Percentiles rank a stretch among this genome's conserved stretches.
These are phyloP conservation scores for Platanus orientalis DNA, from an alignment of 164 flowering plant genomes.

Conservation along the genomic window DNA sequence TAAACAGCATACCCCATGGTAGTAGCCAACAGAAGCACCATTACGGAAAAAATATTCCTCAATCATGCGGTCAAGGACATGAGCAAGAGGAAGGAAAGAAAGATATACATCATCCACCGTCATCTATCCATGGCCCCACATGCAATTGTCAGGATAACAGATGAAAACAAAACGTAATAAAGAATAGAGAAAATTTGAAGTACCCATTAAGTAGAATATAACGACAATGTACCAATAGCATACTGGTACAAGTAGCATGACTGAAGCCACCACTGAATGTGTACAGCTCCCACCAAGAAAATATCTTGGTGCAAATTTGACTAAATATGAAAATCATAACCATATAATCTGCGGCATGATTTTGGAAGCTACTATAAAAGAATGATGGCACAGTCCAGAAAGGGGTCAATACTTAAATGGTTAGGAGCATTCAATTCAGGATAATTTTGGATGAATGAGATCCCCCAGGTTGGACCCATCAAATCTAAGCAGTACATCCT, in stretches of 20 bases:
- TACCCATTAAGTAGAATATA: no score
- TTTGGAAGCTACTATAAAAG: background rate
- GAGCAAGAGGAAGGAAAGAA: conserved; percentile 95
- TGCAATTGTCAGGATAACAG: conserved; percentile 10
- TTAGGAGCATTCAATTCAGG: background rate
- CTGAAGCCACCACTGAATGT: background rate
- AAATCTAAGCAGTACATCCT: background rate
- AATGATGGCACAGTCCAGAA: background rate
- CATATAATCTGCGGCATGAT: background rate
- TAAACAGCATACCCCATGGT: conserved; percentile 73
- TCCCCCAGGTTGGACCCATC: background rate
- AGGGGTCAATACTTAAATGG: background rate
- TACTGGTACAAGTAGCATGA: no score
- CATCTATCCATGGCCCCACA: conserved; percentile 48
- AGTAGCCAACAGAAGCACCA: conserved; percentile 96
- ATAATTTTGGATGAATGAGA: background rate
- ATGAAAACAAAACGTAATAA: conserved; percentile 3
- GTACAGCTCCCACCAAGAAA: no score
- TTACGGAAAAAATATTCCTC: conserved; percentile 89
- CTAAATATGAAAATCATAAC: background rate
- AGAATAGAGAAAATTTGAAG: background rate
- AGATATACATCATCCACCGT: conserved; percentile 86
- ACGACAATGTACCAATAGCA: no score
- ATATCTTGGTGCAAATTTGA: no score
- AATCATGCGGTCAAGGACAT: conserved; percentile 86